Percentiles rank a stretch among this genome's conserved stretches.
These are phyloP conservation scores for Pseudopyricularia cyperi DNA, from an alignment of 2,329 filamentous ascomycete genomes.

Conservation along the genomic window DNA sequence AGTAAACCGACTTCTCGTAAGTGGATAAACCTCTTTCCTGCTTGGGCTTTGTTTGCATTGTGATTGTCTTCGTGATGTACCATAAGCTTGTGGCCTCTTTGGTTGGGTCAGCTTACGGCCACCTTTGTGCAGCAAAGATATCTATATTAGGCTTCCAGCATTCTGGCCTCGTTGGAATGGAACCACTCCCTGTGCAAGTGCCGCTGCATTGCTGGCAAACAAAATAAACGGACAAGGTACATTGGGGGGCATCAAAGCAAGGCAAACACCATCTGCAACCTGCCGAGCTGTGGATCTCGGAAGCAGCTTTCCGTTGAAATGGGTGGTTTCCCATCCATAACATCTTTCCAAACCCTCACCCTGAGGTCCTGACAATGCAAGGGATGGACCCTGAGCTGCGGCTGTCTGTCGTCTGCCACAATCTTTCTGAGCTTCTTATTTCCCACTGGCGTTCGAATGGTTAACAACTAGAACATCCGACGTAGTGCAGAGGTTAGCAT, in stretches of 20 bases:
- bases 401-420: not conserved
- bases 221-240: not conserved
- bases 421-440: not conserved
- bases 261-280: not conserved
- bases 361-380: not conserved
- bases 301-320: not conserved
- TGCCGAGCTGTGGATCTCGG: not conserved
- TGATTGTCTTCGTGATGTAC: too few species aligned
- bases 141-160: too few species aligned
- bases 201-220: too few species aligned
- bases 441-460: not conserved
- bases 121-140: too few species aligned
- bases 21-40: too few species aligned
- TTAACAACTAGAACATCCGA: not conserved
- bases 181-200: too few species aligned
- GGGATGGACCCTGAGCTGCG: not conserved
- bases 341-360: not conserved
- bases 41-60: too few species aligned
- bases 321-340: not conserved
- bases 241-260: not conserved
- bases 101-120: not conserved
- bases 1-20: too few species aligned
- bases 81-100: not conserved
- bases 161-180: too few species aligned
- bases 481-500: constrained; percentile 4